Evolutionary conservation across 2,329 filamentous ascomycete genomes (phyloP).

Genomic region (Dothistroma septosporum): DNA sequence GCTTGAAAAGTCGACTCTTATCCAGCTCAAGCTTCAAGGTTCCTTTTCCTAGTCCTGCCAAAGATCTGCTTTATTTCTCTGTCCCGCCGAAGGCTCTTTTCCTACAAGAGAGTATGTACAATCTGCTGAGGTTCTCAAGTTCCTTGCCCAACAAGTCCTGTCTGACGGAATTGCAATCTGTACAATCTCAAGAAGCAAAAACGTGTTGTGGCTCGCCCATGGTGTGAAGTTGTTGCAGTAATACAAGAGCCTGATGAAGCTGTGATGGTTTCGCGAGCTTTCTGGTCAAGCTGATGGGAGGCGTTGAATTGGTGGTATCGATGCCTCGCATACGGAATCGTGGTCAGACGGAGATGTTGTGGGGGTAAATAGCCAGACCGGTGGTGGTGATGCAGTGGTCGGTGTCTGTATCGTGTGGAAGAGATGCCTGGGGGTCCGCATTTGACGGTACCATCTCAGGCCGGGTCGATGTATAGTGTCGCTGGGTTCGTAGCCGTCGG

Average conservation of each 20-base stretch:
- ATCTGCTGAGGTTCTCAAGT: slow-evolving; percentile 5
- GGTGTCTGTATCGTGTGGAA: slow-evolving; percentile 9
- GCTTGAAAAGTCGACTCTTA: neutral
- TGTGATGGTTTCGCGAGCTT: neutral
- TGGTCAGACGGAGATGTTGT: slow-evolving; percentile 19
- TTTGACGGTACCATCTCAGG: slow-evolving; percentile 12
- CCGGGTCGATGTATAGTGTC: slow-evolving; percentile 9
- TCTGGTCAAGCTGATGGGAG: slow-evolving; percentile 12
- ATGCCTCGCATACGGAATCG: slow-evolving; percentile 15
- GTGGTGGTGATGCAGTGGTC: slow-evolving; percentile 14
- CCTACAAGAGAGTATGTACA: slow-evolving; percentile 11
- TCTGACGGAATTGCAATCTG: slow-evolving; percentile 1
- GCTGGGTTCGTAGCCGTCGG: slow-evolving; percentile 21
- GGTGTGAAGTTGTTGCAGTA: neutral
- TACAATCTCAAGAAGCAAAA: slow-evolving; percentile 8
- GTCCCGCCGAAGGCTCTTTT: neutral
- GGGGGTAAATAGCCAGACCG: slow-evolving; percentile 17
- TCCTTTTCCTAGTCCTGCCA: neutral
- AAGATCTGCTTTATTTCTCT: neutral
- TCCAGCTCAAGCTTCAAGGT: neutral
- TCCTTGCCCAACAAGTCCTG: slow-evolving; percentile 6
- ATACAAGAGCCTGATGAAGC: slow-evolving; percentile 2
- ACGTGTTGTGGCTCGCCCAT: neutral
- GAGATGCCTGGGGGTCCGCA: slow-evolving; percentile 12
- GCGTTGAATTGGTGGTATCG: slow-evolving; percentile 23